Evolutionary conservation across 306 rosid species (phyloP), one percentile per base, ranked within the genome.

Genomic region (Pyrus bretschneideri): DNA sequence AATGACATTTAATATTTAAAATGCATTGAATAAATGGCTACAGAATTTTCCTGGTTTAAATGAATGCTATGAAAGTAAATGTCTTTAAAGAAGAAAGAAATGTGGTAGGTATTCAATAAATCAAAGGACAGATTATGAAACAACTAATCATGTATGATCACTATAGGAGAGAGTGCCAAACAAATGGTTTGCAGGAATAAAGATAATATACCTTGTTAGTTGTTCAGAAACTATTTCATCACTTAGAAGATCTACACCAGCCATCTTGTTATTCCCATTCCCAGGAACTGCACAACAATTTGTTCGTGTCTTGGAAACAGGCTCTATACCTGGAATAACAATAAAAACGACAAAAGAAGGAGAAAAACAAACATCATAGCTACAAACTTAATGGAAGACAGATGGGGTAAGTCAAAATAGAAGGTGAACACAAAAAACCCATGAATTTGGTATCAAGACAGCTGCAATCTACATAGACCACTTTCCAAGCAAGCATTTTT

Each of bases 141-240:
- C 45, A 42, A 42, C 12, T 9, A 42, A 42, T 42, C 12, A 10
- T 42, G 45, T 42, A 42, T 42, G 45, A 9, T 42, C 11, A 42
- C 45, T 42, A 42, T 2, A 9, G 45, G 45, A 9, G 45, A 42
- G 12, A 42, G 45, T 42, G 45, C 12, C 12, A 42, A 42, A 42
- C 45, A 42, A 42, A 42, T 42, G 45, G 12, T 42, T 42, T 42
- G 45, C 8, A 13, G 66, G 4, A 15, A 31, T 4, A 13, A 78
- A 81, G 51, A 31, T 64, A 73, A 31, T 72, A 64, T 84, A 94
- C 98, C 98, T 94, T 71, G 96, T 91, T 70, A 94, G 83, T 65
- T 94, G 98, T 76, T 94, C 98, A n/a, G 97, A 81, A 76, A 94
- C 96, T 83, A 94, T 90, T 69, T 94, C 98, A 67, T 94, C 97